Conservation (phyloP, 768 basidiomycete genomes). For the Boletus pseudo-olivaceus region DNA sequence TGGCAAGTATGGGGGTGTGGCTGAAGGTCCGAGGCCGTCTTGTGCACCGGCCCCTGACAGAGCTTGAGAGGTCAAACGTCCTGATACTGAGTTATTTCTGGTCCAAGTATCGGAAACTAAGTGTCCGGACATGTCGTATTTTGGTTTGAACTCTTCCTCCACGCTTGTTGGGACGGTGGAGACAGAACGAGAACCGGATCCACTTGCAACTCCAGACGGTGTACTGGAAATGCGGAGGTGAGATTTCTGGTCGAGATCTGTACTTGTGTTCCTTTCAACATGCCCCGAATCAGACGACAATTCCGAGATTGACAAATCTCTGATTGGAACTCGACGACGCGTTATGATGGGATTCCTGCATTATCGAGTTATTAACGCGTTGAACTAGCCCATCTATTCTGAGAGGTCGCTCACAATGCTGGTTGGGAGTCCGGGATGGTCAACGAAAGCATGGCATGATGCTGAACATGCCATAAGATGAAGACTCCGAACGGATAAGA, state of each 20-base stretch:
- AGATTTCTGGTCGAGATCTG: slow-evolving; percentile 4
- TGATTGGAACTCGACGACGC: background rate
- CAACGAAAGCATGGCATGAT: slow-evolving; percentile 14
- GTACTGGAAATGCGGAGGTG: slow-evolving; percentile 9
- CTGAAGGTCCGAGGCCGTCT: slow-evolving; percentile 51
- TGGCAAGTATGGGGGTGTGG: slow-evolving; percentile 47
- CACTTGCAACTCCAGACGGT: slow-evolving; percentile 9
- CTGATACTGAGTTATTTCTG: slow-evolving; percentile 5
- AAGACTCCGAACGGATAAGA: background rate
- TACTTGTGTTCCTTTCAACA: background rate
- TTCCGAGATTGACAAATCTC: slow-evolving; percentile 5
- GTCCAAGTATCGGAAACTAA: background rate
- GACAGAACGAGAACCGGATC: background rate
- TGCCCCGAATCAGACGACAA: background rate
- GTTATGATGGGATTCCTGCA: slow-evolving; percentile 1
- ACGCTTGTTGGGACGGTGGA: slow-evolving; percentile 3
- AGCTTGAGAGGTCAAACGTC: slow-evolving; percentile 11
- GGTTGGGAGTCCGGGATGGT: slow-evolving; percentile 10
- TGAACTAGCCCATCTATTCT: background rate
- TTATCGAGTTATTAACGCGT: background rate
- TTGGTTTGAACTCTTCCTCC: slow-evolving; percentile 26
- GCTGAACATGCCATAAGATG: slow-evolving; percentile 8
- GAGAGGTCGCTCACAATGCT: slow-evolving; percentile 11
- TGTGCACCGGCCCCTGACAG: slow-evolving; percentile 30
- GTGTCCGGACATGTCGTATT: slow-evolving; percentile 4